Conservation (phyloP, 2,329 filamentous ascomycete genomes). For the Aureobasidium zeae region DNA sequence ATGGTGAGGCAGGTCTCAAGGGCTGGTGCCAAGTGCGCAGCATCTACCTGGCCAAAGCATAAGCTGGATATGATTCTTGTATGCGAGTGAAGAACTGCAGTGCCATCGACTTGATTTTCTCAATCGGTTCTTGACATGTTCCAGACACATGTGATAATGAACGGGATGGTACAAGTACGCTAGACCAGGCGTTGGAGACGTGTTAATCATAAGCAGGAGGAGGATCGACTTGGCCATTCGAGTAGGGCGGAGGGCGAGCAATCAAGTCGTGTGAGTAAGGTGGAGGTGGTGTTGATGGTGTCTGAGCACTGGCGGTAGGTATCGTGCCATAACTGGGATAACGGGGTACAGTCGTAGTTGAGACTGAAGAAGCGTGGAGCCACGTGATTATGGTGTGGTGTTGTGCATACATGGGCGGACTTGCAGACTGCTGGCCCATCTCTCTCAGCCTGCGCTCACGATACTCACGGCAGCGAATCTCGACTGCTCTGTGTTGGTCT, state of each 20-base stretch:
- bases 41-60: too few species aligned
- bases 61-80: too few species aligned
- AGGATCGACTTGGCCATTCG: background rate
- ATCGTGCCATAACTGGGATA: conserved; percentile 4
- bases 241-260: conserved; percentile 2
- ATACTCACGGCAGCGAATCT: conserved; percentile 1
- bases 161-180: too few species aligned
- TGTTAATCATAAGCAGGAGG: conserved; percentile 8
- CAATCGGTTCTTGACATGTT: too few species aligned
- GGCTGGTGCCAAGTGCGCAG: too few species aligned
- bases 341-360: background rate
- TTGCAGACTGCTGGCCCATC: background rate
- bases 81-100: too few species aligned
- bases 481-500: conserved; percentile 7
- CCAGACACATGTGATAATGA: too few species aligned
- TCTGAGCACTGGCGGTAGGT: background rate
- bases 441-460: conserved; percentile 6
- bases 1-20: too few species aligned
- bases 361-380: background rate
- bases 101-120: too few species aligned
- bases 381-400: conserved; percentile 1
- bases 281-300: background rate
- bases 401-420: background rate
- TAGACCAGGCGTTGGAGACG: too few species aligned
- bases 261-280: background rate